Conservation (phyloP, 1,139 yeast species). For the Zhuliangozyma blackwelliae region DNA sequence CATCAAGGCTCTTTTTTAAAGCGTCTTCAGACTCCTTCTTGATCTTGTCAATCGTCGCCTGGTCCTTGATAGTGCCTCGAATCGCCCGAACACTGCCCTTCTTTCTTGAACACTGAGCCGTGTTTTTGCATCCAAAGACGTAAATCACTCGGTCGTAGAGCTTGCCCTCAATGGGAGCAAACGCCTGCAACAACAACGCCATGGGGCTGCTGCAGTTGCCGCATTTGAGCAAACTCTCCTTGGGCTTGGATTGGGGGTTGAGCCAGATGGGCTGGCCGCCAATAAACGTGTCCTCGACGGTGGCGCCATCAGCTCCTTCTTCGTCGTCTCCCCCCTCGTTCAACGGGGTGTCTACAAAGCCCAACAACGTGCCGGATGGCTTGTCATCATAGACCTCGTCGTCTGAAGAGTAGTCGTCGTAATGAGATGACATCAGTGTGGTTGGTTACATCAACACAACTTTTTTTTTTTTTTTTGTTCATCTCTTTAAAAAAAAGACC, state of each 20-base stretch:
- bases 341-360: slow-evolving; percentile 58
- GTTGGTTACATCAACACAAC: not conserved
- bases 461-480: no score
- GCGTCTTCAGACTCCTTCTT: slow-evolving; percentile 34
- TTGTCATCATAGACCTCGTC: slow-evolving; percentile 26
- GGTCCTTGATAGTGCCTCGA: slow-evolving; percentile 67
- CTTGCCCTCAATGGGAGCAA: slow-evolving; percentile 69
- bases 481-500: no score
- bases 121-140: slow-evolving; percentile 67
- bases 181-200: slow-evolving; percentile 74
- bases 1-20: slow-evolving; percentile 33
- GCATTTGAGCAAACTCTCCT: slow-evolving; percentile 51
- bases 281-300: slow-evolving; percentile 68
- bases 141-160: slow-evolving; percentile 78
- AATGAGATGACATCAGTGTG: slow-evolving; percentile 22
- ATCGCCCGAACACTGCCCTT: slow-evolving; percentile 69
- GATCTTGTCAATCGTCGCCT: slow-evolving; percentile 38
- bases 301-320: slow-evolving; percentile 37
- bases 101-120: slow-evolving; percentile 55
- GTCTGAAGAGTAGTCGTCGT: slow-evolving; percentile 41
- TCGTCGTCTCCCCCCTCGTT: slow-evolving; percentile 16
- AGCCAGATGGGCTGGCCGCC: slow-evolving; percentile 73
- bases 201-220: slow-evolving; percentile 56
- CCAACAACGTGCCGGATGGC: slow-evolving; percentile 44
- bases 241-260: slow-evolving; percentile 53